phyloP scores from a whole-genome alignment of 148 eudicot species.

The Vaccinium myrtillus region DNA sequence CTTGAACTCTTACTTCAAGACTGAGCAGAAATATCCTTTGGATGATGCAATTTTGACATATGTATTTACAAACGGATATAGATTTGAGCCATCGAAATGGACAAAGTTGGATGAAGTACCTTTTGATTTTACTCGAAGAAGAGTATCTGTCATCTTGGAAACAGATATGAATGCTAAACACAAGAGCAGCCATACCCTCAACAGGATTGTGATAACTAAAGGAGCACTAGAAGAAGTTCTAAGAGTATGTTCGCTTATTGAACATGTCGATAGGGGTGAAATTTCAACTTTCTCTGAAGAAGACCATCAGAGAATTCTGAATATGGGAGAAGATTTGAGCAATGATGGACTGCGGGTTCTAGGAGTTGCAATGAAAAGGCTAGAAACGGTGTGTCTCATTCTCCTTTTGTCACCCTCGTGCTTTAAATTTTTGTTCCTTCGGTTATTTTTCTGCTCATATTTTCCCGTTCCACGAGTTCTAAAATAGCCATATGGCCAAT shows the following conservation, averaged over 20 bases:
- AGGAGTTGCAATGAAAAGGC: constrained; percentile 49
- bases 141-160: constrained; percentile 42
- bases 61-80: constrained; percentile 45
- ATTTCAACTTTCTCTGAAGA: constrained; percentile 24
- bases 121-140: constrained; percentile 46
- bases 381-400: constrained; percentile 24
- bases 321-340: constrained; percentile 40
- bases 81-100: constrained; percentile 42
- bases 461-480: background rate
- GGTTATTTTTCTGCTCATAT: background rate
- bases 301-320: constrained; percentile 36
- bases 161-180: constrained; percentile 20
- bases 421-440: background rate
- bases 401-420: background rate
- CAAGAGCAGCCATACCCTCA: constrained; percentile 11
- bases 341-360: constrained; percentile 44
- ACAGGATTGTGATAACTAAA: constrained; percentile 40
- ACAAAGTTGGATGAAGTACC: constrained; percentile 45
- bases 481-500: background rate
- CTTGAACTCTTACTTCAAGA: constrained; percentile 46
- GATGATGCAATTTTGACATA: constrained; percentile 47
- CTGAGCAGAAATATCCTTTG: constrained; percentile 47
- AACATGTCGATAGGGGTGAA: constrained; percentile 25
- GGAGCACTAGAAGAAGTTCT: constrained; percentile 49
- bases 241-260: constrained; percentile 25